Base-by-base conservation (phyloP, 1,284 basidiomycete species). In the Cryptococcus sp. region DNA sequence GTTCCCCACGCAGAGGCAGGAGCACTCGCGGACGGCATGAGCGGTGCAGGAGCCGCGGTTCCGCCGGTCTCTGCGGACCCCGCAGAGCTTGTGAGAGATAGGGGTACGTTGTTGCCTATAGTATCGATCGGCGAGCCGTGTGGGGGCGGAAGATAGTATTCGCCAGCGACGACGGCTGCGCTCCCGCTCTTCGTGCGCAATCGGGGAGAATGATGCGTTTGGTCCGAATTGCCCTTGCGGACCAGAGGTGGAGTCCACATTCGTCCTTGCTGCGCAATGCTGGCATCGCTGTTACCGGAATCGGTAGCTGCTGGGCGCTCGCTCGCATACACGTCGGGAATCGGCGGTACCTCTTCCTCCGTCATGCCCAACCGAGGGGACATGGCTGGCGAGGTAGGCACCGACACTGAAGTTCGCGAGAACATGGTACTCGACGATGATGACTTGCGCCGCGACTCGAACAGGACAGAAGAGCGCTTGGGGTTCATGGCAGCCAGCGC, bases 81-180 rank as follows among this genome's bases (percentile, higher is more conserved):
- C 6, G 11, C 13, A 6, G 50, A 25, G n/a, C 27, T 13, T 16
- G 46, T 38, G 16, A 46, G n/a, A 0, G 49, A 16, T 4, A 43
- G 35, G n/a, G 54, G 42, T 11, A 46, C n/a, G 25, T 57, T 60
- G 13, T 19, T 45, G 17, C 58, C 54, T 0, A 60, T 56, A 11
- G 50, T 8, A n/a, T 45, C 50, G 19, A 56, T 16, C 3, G 55
- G 50, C 11, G 47, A 43, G 5, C 55, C 55, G 43, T 61, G 60
- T 47, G 60, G 60, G 11, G 58, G 58, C 8, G 58, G 58, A 20
- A 60, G 52, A 47, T 50, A 60, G 42, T 60, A 60, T 42, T 60
- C 58, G 19, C 20, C 42, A 7, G 48, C 35, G 8, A 48, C 22
- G n/a, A 22, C n/a, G 42, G 22, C 22, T 11, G 42, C 42, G 22